Evolutionary conservation across 225 moss, liverwort and hornwort genomes (phyloP), one percentile per base, ranked within the genome.

Genomic region (Straminergon stramineum): DNA sequence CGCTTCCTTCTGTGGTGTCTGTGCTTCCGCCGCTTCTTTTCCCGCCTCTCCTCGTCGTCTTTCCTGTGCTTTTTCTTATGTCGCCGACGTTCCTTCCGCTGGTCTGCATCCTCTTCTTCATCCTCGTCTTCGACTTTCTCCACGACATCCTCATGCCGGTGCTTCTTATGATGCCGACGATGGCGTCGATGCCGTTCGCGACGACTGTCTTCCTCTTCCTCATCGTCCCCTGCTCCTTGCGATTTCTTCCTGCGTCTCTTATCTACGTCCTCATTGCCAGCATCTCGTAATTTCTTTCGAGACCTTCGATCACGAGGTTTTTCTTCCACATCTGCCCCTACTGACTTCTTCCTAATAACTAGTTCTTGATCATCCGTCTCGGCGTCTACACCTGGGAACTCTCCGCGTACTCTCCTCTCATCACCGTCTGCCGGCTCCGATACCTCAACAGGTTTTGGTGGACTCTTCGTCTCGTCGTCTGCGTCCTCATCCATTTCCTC

Each of bases 11-110:
- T 84, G 74, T 95, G 94, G 82, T 90, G 92, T n/a, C 92, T 91
- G 84, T 95, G 94, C 87, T 91, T 95, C 61, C 97, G 95, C 76
- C 96, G 93, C 71, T 93, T 98, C 92, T 91, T 96, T 79, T 96
- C 96, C 52, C 96, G 93, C 91, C 95, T 96, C 86, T 98, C 97
- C 66, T 83, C 85, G 15, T 96, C 96, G 43, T 98, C 98, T 67
- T 96, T 96, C 90, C 93, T 95, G 85, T 93, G 93, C 58, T 94
- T 94, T 81, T 92, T 97, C 91, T 93, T 97, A 67, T 96, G 98
- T 21, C 96, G 93, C 81, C 97, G 91, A 83, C 95, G 93, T 61
- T 95, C 97, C 93, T 94, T 96, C 39, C 95, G 92, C 84, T 90
- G 90, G 53, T 96, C 96, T 51, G 75, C 94, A 89, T 95, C 97